A percentile compares a stretch with the other conserved stretches of the same genome.
Evolutionary conservation across 495 filamentous ascomycete species (phyloP).

Genomic region (Penicillium waksmanii): DNA sequence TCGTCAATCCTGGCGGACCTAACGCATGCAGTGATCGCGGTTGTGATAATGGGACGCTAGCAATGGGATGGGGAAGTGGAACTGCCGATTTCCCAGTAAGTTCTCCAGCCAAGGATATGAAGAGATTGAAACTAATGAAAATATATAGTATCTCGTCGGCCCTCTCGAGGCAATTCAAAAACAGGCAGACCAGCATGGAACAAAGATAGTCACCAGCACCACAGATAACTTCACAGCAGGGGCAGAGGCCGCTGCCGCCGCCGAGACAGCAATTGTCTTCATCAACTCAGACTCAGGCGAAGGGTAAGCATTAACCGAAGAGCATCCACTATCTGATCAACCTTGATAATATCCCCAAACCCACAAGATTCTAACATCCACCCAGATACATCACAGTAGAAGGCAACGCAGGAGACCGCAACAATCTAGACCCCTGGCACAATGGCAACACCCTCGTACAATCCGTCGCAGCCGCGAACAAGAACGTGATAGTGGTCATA

Average conservation of each 20-base stretch:
- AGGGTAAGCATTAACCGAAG: constrained; percentile 43
- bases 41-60: constrained; percentile 67
- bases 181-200: constrained; percentile 47
- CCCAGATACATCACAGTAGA: constrained; percentile 63
- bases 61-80: constrained; percentile 67
- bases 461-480: constrained; percentile 58
- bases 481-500: constrained; percentile 81
- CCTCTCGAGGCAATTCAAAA: constrained; percentile 59
- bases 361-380: background rate
- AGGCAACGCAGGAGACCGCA: constrained; percentile 60
- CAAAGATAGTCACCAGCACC: constrained; percentile 47
- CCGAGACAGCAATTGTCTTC: constrained; percentile 66
- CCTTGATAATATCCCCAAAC: background rate
- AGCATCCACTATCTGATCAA: background rate
- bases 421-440: constrained; percentile 49
- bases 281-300: constrained; percentile 70
- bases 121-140: background rate
- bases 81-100: constrained; percentile 55
- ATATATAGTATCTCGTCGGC: constrained; percentile 48
- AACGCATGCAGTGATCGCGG: constrained; percentile 74
- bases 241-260: constrained; percentile 51
- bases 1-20: constrained; percentile 65
- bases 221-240: constrained; percentile 55
- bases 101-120: background rate
- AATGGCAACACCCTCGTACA: constrained; percentile 32